phyloP scores from a whole-genome alignment of 2,329 filamentous ascomycete genomes.

The Trichoderma citrinoviride region DNA sequence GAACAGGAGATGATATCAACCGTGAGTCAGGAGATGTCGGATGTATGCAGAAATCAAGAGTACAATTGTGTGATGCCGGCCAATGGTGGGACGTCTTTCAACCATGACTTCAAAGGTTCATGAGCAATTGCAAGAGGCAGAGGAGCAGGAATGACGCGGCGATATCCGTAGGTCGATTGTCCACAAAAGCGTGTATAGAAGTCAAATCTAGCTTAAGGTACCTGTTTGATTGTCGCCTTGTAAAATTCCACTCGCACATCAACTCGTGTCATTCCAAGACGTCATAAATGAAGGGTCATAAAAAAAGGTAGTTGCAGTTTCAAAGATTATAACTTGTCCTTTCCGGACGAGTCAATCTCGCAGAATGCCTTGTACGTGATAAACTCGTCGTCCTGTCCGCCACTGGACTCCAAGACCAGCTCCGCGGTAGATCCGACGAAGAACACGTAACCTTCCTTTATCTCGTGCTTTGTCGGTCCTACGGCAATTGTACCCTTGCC shows the following conservation, averaged over 20 bases:
- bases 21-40: neutral
- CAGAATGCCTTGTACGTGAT: conserved; percentile 93
- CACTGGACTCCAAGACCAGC: conserved; percentile 69
- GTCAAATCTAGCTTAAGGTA: neutral
- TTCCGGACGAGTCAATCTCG: conserved; percentile 60
- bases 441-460: conserved; percentile 71
- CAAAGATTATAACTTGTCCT: conserved; percentile 35
- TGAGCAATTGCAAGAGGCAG: neutral
- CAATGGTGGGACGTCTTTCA: neutral
- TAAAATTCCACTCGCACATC: neutral
- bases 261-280: neutral
- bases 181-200: neutral
- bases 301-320: neutral
- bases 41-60: neutral
- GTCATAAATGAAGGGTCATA: neutral
- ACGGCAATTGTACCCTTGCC: conserved; percentile 83
- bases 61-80: neutral
- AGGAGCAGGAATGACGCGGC: neutral
- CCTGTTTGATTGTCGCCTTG: neutral
- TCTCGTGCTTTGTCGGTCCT: conserved; percentile 73
- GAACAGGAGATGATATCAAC: too few species aligned
- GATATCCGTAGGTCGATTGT: neutral
- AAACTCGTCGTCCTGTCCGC: conserved; percentile 64
- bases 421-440: conserved; percentile 89
- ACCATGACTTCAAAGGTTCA: neutral